Base-by-base conservation (phyloP, 306 rosid genomes). In the Lathyrus tuberosus region DNA sequence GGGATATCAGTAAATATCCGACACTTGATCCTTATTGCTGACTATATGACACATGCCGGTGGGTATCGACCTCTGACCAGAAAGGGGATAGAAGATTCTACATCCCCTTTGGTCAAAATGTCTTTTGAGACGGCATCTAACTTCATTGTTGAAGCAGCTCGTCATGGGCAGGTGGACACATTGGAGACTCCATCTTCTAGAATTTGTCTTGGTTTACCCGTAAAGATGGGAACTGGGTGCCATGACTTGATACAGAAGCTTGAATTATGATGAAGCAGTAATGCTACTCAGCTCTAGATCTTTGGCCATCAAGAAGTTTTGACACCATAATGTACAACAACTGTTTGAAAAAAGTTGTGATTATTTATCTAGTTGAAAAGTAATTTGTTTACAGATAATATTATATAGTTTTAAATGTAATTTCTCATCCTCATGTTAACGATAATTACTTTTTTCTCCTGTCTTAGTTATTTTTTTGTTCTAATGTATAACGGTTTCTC, bases 131-230 rank as follows among this genome's bases (percentile, higher is more conserved):
- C 94, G 0, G 97, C 97, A 42, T 69, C 91, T 11, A 90, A 86
- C 71, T 93, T 93, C 78, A 86, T 90, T 54, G 93, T 88, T 44
- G 89, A 90, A 78, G 96, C 97, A 18, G 96, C 96, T 10, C 81
- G 49, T 58, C 97, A 90, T 54, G 90, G 94, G 22, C 84, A 79
- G 74, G 78, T 79, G 13, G 98, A 93, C 48, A 61, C 58, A 71
- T 84, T 93, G 85, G 97, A 88, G 62, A 84, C 96, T 22, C 99
- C 99, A 10, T 94, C 99, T 43, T 74, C 99, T 35, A 82, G 97
- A 79, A 70, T 94, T 53, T 91, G 97, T 80, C 95, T 94, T 53
- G 97, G 99, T 15, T 79, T 91, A 89, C 96, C 99, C 0, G 89
- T 82, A 26, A 91, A 88, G 80, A 75, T 80, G 75, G 99, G 97